phyloP scores from a whole-genome alignment of 352 stramenopile genomes.

The Pythium phragmitis region DNA sequence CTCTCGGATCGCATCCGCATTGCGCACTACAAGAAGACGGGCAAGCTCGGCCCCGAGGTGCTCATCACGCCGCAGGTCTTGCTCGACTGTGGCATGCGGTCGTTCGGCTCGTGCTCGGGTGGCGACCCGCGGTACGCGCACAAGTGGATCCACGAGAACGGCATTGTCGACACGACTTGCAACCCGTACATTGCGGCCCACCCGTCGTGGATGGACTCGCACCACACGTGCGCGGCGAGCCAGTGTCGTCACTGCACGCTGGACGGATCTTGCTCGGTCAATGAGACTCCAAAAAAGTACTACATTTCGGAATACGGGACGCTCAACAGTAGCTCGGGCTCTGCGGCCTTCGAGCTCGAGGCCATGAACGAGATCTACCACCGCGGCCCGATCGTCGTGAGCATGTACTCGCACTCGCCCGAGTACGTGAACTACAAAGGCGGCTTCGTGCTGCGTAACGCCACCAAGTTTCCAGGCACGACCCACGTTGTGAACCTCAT shows the following conservation, averaged over 20 bases:
- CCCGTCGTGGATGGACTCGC: conserved; percentile 65
- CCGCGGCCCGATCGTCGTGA: conserved; percentile 93
- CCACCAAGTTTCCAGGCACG: conserved; percentile 69
- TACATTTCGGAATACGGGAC: conserved; percentile 74
- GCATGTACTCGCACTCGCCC: conserved; percentile 81
- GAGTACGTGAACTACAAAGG: conserved; percentile 89
- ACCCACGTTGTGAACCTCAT: conserved; percentile 94
- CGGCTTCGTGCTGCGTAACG: conserved; percentile 89
- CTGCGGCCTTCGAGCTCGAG: conserved; percentile 63
- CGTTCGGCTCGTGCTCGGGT: conserved; percentile 75
- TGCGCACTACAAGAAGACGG: conserved; percentile 57
- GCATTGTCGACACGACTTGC: conserved; percentile 79
- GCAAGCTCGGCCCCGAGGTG: conserved; percentile 51
- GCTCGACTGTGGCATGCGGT: conserved; percentile 79
- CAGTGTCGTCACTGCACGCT: conserved; percentile 71
- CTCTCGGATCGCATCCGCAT: conserved; percentile 83
- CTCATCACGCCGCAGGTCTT: conserved; percentile 68
- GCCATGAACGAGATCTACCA: conserved; percentile 97
- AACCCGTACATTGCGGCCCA: conserved; percentile 83
- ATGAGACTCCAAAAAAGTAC: conserved; percentile 63
- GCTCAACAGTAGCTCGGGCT: conserved; percentile 60
- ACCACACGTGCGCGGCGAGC: conserved; percentile 49
- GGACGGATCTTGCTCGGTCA: conserved; percentile 54
- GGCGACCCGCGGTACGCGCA: conserved; percentile 78
- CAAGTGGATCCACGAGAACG: conserved; percentile 84